Base-by-base conservation (phyloP, 371 early-diverging fungal species). In the Mortierella sp. region DNA sequence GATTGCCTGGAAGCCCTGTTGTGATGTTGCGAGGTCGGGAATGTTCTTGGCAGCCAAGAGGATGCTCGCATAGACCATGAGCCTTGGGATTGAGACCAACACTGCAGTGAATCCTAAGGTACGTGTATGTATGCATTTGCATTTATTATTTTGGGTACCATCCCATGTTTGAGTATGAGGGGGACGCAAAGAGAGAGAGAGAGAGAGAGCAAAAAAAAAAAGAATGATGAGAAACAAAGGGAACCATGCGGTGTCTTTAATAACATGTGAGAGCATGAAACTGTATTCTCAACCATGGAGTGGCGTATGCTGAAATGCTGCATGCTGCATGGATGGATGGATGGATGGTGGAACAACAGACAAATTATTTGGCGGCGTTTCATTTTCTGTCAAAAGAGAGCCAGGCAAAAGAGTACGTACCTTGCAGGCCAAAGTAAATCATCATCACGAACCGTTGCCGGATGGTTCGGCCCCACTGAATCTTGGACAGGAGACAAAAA, bases 351-450 rank as follows among this genome's bases (percentile, higher is more conserved):
- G 60, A 60, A 60, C 60, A 27, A 16, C 10, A 35, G 38, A 35
- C 21, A 32, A 16, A 43, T 46, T 48, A 6, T 7, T 32, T 38
- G 65, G 65, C 65, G 65, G 65, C 41, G 65, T 65, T 65, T 65
- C 65, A 65, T 65, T 65, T 63, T 38, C 27, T 27, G 51, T 18
- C 16, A 18, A 12, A 72, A 24, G 58, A 27, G 75, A 79, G 55
- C 78, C n/a, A 48, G 49, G 18, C 18, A 21, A 10, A 63, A 72
- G 63, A 29, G 21, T 21, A 72, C 80, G 51, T 85, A 74, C 86
- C 86, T 77, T 85, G 86, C 55, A 79, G 41, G 1, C 82, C 86
- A 76, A 85, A 82, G 79, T 85, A 82, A 16, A 82, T 41, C 27
- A 56, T 74, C 70, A 72, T 73, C 35, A 79, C 75, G 24, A 79